Evolutionary conservation across 2,329 filamentous ascomycete genomes (phyloP).

Genomic region (Neofusicoccum kwambonambiense): DNA sequence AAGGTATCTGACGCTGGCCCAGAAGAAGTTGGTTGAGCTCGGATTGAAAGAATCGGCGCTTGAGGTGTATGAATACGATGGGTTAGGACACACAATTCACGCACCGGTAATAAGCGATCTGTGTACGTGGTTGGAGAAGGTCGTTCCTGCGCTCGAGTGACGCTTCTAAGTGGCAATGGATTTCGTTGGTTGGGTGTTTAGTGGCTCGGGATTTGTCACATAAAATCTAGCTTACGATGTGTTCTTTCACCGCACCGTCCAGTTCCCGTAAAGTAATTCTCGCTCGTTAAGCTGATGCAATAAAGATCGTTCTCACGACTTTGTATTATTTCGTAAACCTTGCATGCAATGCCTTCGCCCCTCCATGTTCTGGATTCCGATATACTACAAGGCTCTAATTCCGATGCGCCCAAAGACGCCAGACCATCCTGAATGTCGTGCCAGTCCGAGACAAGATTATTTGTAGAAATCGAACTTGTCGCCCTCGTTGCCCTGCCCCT

Average conservation of each 20-base stretch:
- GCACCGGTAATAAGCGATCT: constrained; percentile 48
- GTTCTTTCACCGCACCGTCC: no score
- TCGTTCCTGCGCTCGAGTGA: constrained; percentile 40
- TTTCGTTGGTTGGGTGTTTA: no score
- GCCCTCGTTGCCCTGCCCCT: constrained; percentile 66
- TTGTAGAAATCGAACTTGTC: constrained; percentile 72
- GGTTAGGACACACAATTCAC: constrained; percentile 46
- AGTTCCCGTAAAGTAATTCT: not conserved
- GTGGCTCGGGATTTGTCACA: no score
- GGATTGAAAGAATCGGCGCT: constrained; percentile 40
- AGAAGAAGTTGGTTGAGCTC: constrained; percentile 41
- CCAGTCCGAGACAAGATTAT: constrained; percentile 22
- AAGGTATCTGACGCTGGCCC: constrained; percentile 42
- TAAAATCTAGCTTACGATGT: no score
- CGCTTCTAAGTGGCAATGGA: not conserved
- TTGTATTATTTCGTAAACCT: constrained; percentile 7
- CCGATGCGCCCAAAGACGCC: constrained; percentile 6
- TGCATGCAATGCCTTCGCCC: not conserved
- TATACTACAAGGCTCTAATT: constrained; percentile 15
- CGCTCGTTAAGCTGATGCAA: not conserved
- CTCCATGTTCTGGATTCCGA: not conserved
- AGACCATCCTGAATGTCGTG: constrained; percentile 3
- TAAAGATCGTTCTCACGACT: not conserved
- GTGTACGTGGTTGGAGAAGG: constrained; percentile 41
- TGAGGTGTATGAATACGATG: constrained; percentile 48